These are phyloP conservation scores for Sporothrix globosa DNA, from an alignment of 2,329 filamentous ascomycete genomes.

Conservation along the genomic window DNA sequence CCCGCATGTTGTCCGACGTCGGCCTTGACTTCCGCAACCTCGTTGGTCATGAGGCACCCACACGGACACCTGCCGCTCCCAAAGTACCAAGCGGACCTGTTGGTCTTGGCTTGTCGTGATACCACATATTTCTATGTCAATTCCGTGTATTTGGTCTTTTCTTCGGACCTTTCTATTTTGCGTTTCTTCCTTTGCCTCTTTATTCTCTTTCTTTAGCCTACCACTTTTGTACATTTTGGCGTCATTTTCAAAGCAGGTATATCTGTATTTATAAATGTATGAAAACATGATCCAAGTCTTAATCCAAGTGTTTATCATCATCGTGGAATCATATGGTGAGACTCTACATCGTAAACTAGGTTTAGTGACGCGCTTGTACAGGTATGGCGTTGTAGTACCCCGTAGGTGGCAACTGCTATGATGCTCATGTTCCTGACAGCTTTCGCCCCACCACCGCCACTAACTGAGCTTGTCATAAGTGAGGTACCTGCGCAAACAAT, in stretches of 20 bases:
- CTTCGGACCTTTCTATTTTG: background rate
- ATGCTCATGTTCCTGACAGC: constrained; percentile 8
- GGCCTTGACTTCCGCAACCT: constrained; percentile 87
- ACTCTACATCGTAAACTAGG: background rate
- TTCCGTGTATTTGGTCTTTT: background rate
- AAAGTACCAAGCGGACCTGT: constrained; percentile 41
- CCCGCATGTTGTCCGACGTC: constrained; percentile 77
- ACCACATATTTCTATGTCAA: background rate
- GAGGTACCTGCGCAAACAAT: background rate
- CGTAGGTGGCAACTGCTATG: constrained; percentile 14
- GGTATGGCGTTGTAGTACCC: background rate
- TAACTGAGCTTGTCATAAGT: background rate
- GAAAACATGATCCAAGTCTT: background rate
- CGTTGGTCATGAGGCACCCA: constrained; percentile 63
- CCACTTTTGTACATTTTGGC: background rate
- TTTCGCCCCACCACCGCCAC: constrained; percentile 8
- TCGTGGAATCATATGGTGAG: background rate
- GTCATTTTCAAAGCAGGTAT: background rate
- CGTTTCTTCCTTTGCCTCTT: background rate
- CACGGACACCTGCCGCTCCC: constrained; percentile 37
- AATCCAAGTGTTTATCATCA: background rate
- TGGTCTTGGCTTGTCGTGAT: constrained; percentile 49
- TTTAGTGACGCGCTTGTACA: background rate
- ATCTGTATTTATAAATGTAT: background rate
- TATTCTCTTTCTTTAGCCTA: background rate